Evolutionary conservation across 306 rosid genomes (phyloP), one percentile per base, ranked within the genome.

Genomic region (Sophora flavescens): DNA sequence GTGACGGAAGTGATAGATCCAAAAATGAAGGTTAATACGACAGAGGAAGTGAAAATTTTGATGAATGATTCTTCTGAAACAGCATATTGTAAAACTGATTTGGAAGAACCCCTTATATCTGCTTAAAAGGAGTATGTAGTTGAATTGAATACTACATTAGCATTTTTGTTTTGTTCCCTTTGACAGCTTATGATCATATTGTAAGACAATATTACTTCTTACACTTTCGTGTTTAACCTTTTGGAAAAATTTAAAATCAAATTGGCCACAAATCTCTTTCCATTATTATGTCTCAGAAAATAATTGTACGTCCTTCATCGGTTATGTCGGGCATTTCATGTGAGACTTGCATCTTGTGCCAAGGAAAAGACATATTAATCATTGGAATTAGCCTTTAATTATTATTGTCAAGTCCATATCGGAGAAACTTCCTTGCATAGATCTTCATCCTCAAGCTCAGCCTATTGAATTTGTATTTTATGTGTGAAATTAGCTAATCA

Each of bases 21-120:
- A 18, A 74, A 67, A 38, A 26, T 33, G 7, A 18, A 1, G 14
- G 68, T 7, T 15, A 53, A 68, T 75, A 10, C 61, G 17, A 63
- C 14, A 2, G n/a, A 36, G 33, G 28, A 78, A 10, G 85, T 63
- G 30, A 38, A 16, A 11, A 11, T 45, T 16, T 22, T 4, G 16
- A 50, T 62, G 1, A 45, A 78, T 2, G 61, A 59, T 17, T 32
- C 56, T 69, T n/a, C 7, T 15, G 77, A 12, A 53, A 50, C 61
- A n/a, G 8, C 22, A 60, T 6, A 26, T 13, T 61, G 63, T 64
- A 39, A 14, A 79, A 61, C 44, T 74, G 79, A 84, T 81, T 70
- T 88, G 79, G 63, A 80, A 60, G 75, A 86, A 82, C 87, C 87
- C 13, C 83, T 88, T 76, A 28, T 84, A 50, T 54, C 73, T 47